These are phyloP conservation scores for Pichia sp. DNA, from an alignment of 1,139 yeast genomes.

Conservation along the genomic window DNA sequence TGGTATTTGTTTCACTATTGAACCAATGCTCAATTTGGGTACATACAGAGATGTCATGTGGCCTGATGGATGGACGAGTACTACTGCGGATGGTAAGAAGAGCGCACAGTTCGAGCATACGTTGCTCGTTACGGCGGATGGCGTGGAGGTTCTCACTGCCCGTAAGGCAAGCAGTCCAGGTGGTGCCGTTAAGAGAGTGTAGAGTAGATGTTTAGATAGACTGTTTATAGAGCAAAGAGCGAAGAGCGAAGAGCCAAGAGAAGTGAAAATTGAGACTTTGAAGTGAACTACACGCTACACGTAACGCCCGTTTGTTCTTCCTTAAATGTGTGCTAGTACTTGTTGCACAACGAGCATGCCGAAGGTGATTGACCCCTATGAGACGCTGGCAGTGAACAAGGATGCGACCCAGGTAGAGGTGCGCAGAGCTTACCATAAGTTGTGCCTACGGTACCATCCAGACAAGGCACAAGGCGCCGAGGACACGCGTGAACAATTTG, in stretches of 20 bases:
- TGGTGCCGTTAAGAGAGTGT: conserved; percentile 64
- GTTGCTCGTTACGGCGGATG: conserved; percentile 84
- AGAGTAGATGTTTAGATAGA: conserved; percentile 18
- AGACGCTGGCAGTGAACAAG: conserved; percentile 38
- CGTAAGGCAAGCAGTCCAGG: conserved; percentile 79
- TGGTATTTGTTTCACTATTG: conserved; percentile 96
- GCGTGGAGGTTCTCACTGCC: conserved; percentile 87
- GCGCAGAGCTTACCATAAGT: conserved; percentile 63
- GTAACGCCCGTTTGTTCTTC: too few relatives aligned
- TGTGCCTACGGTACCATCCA: conserved; percentile 70
- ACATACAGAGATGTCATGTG: conserved; percentile 73
- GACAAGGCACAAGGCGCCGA: conserved; percentile 49
- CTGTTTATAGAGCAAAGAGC: neutral
- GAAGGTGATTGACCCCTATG: conserved; percentile 49
- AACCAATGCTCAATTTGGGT: conserved; percentile 96
- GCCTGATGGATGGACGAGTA: conserved; percentile 99
- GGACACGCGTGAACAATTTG: conserved; percentile 42
- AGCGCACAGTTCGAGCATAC: conserved; percentile 98
- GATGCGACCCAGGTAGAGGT: conserved; percentile 46
- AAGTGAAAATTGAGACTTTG: too few relatives aligned
- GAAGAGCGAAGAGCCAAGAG: too few relatives aligned
- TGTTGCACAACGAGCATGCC: too few relatives aligned
- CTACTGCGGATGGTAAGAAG: conserved; percentile 78
- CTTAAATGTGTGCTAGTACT: too few relatives aligned
- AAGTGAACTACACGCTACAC: too few relatives aligned